Percentiles rank a stretch among this genome's conserved stretches.
Conservation (phyloP, 2,329 filamentous ascomycete genomes). For the Colletotrichum tropicale region DNA sequence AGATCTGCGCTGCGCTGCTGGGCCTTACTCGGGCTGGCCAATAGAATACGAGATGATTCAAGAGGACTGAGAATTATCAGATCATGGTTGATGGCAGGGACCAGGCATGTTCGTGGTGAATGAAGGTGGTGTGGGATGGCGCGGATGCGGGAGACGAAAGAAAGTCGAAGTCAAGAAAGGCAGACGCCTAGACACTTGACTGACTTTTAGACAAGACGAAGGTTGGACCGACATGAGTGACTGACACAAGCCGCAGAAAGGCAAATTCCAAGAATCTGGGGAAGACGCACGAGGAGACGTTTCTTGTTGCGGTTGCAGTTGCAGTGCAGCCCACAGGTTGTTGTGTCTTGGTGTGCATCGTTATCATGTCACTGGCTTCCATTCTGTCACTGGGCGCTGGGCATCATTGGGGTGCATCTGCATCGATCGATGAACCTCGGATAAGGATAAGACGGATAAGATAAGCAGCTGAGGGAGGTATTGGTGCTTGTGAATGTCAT, state of each 20-base stretch:
- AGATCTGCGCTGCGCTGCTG: neutral
- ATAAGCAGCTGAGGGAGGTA: neutral
- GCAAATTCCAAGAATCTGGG: neutral
- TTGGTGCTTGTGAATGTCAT: neutral
- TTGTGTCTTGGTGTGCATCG: neutral
- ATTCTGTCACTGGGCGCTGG: neutral
- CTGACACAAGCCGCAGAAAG: neutral
- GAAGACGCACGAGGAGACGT: neutral
- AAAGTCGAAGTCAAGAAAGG: neutral
- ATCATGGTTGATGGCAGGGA: slow-evolving; percentile 4
- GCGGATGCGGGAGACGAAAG: neutral
- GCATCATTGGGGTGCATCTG: neutral
- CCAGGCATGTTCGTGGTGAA: neutral
- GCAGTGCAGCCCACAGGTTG: neutral
- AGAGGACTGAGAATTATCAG: neutral
- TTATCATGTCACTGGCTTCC: neutral
- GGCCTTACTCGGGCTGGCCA: neutral
- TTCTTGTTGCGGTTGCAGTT: neutral
- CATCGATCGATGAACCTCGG: neutral
- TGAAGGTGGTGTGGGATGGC: neutral
- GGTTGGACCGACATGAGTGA: neutral
- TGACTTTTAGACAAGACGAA: neutral
- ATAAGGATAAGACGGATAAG: neutral
- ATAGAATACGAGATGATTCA: neutral
- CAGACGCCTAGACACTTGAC: neutral